Evolutionary conservation across 805 yeast genomes (phyloP).

Genomic region (Yarrowia sp.): DNA sequence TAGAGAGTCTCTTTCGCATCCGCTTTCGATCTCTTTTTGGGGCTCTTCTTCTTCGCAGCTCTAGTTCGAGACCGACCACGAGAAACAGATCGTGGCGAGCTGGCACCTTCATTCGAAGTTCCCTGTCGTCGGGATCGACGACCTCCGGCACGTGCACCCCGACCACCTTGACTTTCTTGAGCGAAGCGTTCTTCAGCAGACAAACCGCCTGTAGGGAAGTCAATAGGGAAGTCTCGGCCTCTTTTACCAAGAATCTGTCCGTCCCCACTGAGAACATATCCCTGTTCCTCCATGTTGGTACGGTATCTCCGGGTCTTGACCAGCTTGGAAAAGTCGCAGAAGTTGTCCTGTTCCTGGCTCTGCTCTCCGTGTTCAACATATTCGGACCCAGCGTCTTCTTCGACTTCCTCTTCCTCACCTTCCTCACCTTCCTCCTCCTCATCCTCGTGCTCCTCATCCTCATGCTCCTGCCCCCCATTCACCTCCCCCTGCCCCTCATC

Average conservation of each 20-base stretch:
- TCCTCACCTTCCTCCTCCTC: not conserved
- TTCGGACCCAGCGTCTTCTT: too few species aligned
- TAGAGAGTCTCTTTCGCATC: too few species aligned
- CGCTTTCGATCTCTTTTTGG: too few species aligned
- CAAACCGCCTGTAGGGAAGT: too few species aligned
- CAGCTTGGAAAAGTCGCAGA: not conserved
- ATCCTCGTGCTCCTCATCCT: not conserved
- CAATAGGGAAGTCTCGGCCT: too few species aligned
- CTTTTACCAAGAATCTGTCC: not conserved
- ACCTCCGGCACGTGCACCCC: not conserved
- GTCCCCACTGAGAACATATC: not conserved
- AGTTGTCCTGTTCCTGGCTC: too few species aligned
- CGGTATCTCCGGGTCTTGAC: not conserved
- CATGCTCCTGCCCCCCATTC: not conserved
- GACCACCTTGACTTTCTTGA: too few species aligned
- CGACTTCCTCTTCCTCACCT: not conserved
- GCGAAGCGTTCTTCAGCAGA: too few species aligned
- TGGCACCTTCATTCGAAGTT: not conserved
- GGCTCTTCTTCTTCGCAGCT: too few species aligned
- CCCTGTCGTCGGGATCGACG: not conserved
- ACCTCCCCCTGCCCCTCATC: not conserved
- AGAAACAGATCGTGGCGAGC: not conserved
- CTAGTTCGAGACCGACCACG: not conserved
- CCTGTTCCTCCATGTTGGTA: not conserved
- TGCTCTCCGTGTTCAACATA: too few species aligned